These are phyloP conservation scores for Ochromonas danica DNA, from an alignment of 108 stramenopile species.

Conservation along the genomic window DNA sequence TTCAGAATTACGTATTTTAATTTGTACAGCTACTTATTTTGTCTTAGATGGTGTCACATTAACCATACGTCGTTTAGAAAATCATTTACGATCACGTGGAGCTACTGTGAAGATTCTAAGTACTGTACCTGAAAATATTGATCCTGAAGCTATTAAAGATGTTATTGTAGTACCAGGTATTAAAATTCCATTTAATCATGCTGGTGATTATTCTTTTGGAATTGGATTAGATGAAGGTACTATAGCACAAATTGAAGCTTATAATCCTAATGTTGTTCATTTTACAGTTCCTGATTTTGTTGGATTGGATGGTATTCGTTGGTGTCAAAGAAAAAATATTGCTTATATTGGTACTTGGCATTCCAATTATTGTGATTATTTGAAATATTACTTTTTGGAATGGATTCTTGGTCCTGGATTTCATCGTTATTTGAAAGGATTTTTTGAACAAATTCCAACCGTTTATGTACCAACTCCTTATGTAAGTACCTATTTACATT, in stretches of 20 bases:
- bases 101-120: conserved; percentile 31
- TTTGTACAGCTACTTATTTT: conserved; percentile 40
- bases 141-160: conserved; percentile 2
- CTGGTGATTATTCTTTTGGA: conserved; percentile 39
- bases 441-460: conserved; percentile 32
- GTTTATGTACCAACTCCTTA: conserved; percentile 28
- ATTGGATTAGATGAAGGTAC: conserved; percentile 10
- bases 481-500: background rate
- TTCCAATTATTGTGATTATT: conserved; percentile 26
- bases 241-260: conserved; percentile 1
- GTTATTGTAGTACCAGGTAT: conserved; percentile 35
- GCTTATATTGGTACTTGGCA: conserved; percentile 38
- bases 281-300: conserved; percentile 45
- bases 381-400: conserved; percentile 35
- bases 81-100: conserved; percentile 19
- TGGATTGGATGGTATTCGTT: conserved; percentile 36
- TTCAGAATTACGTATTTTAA: conserved; percentile 33
- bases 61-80: conserved; percentile 37
- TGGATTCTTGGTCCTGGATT: conserved; percentile 31
- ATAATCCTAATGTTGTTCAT: conserved; percentile 36
- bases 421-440: conserved; percentile 28
- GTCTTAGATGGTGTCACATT: conserved; percentile 41
- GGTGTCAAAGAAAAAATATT: conserved; percentile 33
- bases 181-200: conserved; percentile 30
- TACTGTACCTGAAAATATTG: conserved; percentile 29